Percentiles rank a stretch among this genome's conserved stretches.
phyloP scores from a whole-genome alignment of 371 early-diverging fungal genomes.

The Mucor sp. region DNA sequence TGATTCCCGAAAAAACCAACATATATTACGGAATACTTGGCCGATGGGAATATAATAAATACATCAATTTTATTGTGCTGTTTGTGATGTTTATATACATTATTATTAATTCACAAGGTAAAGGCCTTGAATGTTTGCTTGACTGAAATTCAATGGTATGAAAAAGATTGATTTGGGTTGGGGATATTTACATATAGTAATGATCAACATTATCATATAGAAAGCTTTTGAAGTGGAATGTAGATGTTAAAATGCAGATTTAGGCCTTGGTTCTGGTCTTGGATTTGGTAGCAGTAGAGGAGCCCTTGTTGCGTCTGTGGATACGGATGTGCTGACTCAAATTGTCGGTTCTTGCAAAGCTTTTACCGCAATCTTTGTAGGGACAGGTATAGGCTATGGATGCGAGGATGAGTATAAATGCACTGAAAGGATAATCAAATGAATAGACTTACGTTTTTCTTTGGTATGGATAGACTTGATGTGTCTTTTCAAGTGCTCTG shows the following conservation, averaged over 20 bases:
- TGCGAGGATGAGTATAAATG: not conserved
- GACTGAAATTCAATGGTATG: not conserved
- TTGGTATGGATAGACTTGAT: conserved; percentile 61
- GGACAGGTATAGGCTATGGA: conserved; percentile 63
- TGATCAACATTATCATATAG: not conserved
- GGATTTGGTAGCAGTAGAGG: not conserved
- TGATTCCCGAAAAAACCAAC: not conserved
- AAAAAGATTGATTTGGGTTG: not conserved
- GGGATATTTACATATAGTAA: conserved; percentile 1
- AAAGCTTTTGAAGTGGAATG: not conserved
- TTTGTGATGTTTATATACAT: not conserved
- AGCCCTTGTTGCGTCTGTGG: conserved; percentile 46
- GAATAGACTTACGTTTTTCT: conserved; percentile 53
- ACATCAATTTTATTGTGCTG: not conserved
- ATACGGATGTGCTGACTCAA: conserved; percentile 71
- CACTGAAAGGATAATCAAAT: not conserved
- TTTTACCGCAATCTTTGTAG: conserved; percentile 70
- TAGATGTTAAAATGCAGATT: not conserved
- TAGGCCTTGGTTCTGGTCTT: not conserved
- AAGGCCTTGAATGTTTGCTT: not conserved
- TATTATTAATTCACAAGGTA: not conserved
- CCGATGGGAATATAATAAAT: conserved; percentile 10
- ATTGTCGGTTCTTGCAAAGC: conserved; percentile 86
- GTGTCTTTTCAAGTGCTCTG: conserved; percentile 86
- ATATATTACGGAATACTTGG: not conserved